Evolutionary conservation across 148 eudicot species (phyloP).

Genomic region (Camellia japonica): DNA sequence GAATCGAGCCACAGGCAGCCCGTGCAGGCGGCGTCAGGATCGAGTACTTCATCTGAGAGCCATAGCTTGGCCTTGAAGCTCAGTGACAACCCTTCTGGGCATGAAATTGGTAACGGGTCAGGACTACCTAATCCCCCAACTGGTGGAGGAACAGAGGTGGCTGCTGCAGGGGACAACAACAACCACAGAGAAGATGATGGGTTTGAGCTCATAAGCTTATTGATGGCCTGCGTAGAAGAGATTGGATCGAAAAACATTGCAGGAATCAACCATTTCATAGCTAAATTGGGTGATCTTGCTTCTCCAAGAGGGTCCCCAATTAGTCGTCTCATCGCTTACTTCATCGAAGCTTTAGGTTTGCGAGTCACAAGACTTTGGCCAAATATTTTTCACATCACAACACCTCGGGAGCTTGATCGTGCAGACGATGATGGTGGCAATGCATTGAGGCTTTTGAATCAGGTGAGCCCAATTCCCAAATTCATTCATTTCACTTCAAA

Average conservation of each 20-base stretch:
- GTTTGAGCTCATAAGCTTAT: conserved; percentile 69
- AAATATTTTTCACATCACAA: conserved; percentile 53
- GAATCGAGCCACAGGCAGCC: conserved; percentile 35
- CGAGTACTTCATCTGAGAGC: conserved; percentile 72
- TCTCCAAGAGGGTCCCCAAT: conserved; percentile 77
- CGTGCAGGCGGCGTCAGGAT: conserved; percentile 52
- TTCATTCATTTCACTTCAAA: conserved; percentile 92
- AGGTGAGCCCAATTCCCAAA: conserved; percentile 78
- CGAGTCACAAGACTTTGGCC: conserved; percentile 84
- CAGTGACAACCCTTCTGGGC: conserved; percentile 34
- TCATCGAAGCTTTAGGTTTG: conserved; percentile 76
- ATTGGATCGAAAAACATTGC: conserved; percentile 57
- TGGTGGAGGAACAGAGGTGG: conserved; percentile 28
- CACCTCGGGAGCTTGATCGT: conserved; percentile 70
- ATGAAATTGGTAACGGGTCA: conserved; percentile 67
- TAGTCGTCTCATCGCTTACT: conserved; percentile 72
- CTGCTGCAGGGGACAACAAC: conserved; percentile 22
- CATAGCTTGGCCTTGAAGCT: conserved; percentile 46
- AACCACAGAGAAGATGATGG: conserved; percentile 47
- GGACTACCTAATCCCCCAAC: conserved; percentile 45
- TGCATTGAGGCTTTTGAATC: conserved; percentile 74
- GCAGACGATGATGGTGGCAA: conserved; percentile 58
- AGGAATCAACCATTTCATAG: conserved; percentile 52
- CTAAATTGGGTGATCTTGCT: conserved; percentile 76
- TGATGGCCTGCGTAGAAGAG: conserved; percentile 69